Conservation (phyloP, 345 rosid genomes). For the Brassica nigra region DNA sequence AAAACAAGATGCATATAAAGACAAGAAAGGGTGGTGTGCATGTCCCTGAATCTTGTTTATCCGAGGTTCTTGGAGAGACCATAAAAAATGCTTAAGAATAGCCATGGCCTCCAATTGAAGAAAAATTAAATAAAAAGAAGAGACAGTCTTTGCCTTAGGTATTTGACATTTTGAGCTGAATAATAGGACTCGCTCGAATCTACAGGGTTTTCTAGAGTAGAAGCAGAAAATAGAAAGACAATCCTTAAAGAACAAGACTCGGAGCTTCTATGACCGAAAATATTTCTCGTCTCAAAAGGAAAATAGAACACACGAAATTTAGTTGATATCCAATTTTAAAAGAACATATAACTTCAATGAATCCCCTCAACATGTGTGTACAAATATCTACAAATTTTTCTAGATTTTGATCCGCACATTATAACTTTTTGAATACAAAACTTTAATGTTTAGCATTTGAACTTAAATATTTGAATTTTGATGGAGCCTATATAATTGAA, state of each 20-base stretch:
- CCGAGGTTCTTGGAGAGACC: conserved; percentile 46
- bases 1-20: conserved; percentile 31
- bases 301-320: background rate
- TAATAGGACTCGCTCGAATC: conserved; percentile 13
- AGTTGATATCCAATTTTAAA: background rate
- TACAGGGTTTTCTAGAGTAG: background rate
- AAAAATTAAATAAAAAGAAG: background rate
- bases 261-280: background rate
- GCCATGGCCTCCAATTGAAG: conserved; percentile 3
- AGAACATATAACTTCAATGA: background rate
- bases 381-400: too few species aligned
- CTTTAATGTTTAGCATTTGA: too few species aligned
- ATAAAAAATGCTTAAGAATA: conserved; percentile 28
- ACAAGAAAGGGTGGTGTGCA: background rate
- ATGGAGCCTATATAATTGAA: too few species aligned
- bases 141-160: conserved; percentile 26
- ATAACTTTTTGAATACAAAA: too few species aligned
- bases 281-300: background rate
- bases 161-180: conserved; percentile 29
- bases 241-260: background rate
- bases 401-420: too few species aligned
- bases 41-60: conserved; percentile 33
- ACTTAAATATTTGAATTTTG: too few species aligned
- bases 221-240: conserved; percentile 11
- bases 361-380: too few species aligned